Evolutionary conservation across 495 filamentous ascomycete species (phyloP).

Genomic region (Tuber melanosporum): DNA sequence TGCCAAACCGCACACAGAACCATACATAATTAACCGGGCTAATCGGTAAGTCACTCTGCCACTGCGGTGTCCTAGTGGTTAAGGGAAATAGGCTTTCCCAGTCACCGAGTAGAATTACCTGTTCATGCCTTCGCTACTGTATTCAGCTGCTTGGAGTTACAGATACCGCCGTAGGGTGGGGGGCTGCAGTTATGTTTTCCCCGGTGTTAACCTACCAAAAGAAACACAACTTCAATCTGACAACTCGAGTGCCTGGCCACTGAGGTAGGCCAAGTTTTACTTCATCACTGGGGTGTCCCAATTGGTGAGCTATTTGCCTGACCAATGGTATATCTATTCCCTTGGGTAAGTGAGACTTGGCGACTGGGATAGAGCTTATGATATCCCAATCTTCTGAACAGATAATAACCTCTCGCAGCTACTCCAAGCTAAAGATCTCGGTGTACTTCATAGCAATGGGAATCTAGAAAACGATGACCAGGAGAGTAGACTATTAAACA

Average conservation of each 20-base stretch:
- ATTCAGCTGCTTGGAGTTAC: no score
- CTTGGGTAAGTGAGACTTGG: background rate
- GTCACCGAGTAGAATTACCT: no score
- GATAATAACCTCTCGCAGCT: background rate
- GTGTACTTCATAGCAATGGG: background rate
- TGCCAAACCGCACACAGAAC: background rate
- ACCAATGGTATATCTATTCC: background rate
- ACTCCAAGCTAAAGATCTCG: background rate
- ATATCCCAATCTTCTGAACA: background rate
- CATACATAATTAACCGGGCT: background rate
- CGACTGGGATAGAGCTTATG: background rate
- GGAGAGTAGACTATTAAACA: slow-evolving; percentile 5
- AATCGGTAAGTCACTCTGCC: no score
- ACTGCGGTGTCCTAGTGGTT: no score
- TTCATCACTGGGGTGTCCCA: background rate
- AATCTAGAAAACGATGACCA: slow-evolving; percentile 8
- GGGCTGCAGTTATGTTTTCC: background rate
- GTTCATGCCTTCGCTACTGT: no score
- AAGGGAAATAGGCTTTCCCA: no score
- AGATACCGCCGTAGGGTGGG: background rate
- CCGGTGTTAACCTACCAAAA: background rate
- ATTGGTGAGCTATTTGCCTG: background rate
- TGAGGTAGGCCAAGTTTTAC: background rate
- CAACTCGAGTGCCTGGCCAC: background rate
- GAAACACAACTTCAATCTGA: background rate